Base-by-base conservation (phyloP, 768 basidiomycete species). In the Termitomyces sp. region DNA sequence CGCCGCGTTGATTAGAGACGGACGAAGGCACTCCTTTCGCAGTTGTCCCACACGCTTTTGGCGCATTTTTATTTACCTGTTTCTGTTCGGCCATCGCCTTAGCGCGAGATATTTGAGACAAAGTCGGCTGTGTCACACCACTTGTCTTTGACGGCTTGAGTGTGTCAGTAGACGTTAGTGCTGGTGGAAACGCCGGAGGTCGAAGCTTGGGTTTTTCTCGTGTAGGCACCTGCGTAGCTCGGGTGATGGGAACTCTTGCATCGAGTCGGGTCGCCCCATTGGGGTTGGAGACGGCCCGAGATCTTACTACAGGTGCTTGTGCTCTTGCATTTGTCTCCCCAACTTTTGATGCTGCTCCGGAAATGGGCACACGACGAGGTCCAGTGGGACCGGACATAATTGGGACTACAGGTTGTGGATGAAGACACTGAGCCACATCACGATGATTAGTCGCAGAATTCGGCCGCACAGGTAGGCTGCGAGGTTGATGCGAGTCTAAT, bases 81-180 rank as follows among this genome's bases (percentile, higher is more conserved):
- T 63, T 66, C 22, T 46, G 59, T 26, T 57, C 58, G 28, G 61
- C 58, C n/a, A 52, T 60, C 31, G 65, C 57, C 54, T 62, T 66
- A 15, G 62, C 56, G 31, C 68, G 67, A 16, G 70, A 64, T 49
- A 70, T 59, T 54, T 70, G 68, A 15, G 70, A 66, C 12, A 68
- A 37, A 26, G 70, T 72, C 1, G 70, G 68, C 46, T 69, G 65
- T 8, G 65, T 64, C 13, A 67, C 54, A 50, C 64, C 52, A n/a
- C 58, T 36, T 28, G 56, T 28, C 58, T 62, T 59, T n/a, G 46
- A 18, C 10, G 51, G 42, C 42, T 60, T 61, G 6, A 44, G n/a
- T 22, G 20, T 54, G 48, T 39, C 48, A 46, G 46, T 55, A 31
- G 55, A 36, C 20, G 39, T 42, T 0, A 49, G 24, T 20, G 52